A percentile compares a stretch with the other conserved stretches of the same genome.
Evolutionary conservation across 2,329 filamentous ascomycete genomes (phyloP).

Genomic region (Penicillium corylophilum): DNA sequence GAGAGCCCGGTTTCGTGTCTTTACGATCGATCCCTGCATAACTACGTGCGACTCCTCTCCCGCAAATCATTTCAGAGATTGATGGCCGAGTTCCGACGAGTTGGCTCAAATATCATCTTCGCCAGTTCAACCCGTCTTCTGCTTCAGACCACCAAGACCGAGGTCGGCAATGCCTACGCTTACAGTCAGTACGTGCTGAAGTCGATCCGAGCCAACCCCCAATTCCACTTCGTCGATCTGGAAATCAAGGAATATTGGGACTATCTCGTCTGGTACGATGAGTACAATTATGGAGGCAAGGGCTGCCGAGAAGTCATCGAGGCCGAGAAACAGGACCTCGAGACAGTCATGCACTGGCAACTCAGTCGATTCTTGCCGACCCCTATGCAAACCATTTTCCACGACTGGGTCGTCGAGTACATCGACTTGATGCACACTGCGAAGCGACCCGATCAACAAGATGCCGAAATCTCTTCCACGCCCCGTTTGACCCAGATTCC

Average conservation of each 20-base stretch:
- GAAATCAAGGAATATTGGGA: slow-evolving; percentile 99
- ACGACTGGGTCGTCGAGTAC: slow-evolving; percentile 92
- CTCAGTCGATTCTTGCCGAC: slow-evolving; percentile 82
- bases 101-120: slow-evolving; percentile 94
- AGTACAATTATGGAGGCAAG: slow-evolving; percentile 97
- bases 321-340: slow-evolving; percentile 73
- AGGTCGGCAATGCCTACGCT: slow-evolving; percentile 93
- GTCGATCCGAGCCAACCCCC: slow-evolving; percentile 89
- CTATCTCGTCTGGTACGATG: slow-evolving; percentile 97
- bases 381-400: slow-evolving; percentile 78
- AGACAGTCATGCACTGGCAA: slow-evolving; percentile 98
- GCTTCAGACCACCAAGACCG: slow-evolving; percentile 91
- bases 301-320: slow-evolving; percentile 79
- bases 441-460: slow-evolving; percentile 62
- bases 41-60: slow-evolving; percentile 98
- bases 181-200: slow-evolving; percentile 98
- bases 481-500: slow-evolving; percentile 62
- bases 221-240: slow-evolving; percentile 96
- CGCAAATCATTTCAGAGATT: slow-evolving; percentile 95
- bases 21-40: slow-evolving; percentile 89
- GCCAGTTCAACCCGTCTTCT: slow-evolving; percentile 86
- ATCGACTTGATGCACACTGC: slow-evolving; percentile 88
- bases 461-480: slow-evolving; percentile 60
- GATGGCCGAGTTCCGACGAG: slow-evolving; percentile 92
- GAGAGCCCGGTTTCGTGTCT: slow-evolving; percentile 90